Evolutionary conservation across 2,329 filamentous ascomycete species (phyloP), one percentile per base, ranked within the genome.

Genomic region (Penicillium digitatum): DNA sequence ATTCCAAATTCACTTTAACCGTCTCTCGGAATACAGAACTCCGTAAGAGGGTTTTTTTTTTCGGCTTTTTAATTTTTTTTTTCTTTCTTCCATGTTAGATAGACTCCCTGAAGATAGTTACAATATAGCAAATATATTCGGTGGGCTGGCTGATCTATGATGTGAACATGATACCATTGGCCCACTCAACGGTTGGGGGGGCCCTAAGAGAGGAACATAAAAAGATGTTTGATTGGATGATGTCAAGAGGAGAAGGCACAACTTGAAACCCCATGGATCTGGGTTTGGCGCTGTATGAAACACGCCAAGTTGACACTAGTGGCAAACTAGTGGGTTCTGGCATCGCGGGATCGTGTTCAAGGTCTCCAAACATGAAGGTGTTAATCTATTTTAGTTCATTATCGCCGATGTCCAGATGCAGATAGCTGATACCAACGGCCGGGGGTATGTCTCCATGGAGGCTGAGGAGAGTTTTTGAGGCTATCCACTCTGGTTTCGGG

Each of bases 201-300:
- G 16, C 3, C 43, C 29, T 29, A 14, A 32, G 34, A 34, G 11
- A 14, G 29, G 37, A 9, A 12, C n/a, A n/a, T 11, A 27, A 18
- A 16, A 5, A 10, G 14, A 34, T 16, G 18, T 37, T 18, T 52
- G n/a, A 52, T 52, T 51, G 53, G 38, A 20, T 14, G 12, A 49
- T 20, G 26, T 37, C 14, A 49, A 35, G 45, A 55, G 51, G 27
- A 50, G 29, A 22, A 44, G 46, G 20, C 46, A 45, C 32, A 58
- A 60, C 57, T 58, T 69, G 66, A 69, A 69, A 69, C 66, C 58
- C 59, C 52, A 56, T 59, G 61, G 57, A 63, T 60, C 61, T 63
- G 54, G 54, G 37, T 37, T 52, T 45, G 39, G 56, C 54, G 20
- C 14, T 18, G 48, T 59, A 54, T 69, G 67, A 69, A 69, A 69